Evolutionary conservation across 352 stramenopile species (phyloP).

Genomic region (Phytophthora syringae): DNA sequence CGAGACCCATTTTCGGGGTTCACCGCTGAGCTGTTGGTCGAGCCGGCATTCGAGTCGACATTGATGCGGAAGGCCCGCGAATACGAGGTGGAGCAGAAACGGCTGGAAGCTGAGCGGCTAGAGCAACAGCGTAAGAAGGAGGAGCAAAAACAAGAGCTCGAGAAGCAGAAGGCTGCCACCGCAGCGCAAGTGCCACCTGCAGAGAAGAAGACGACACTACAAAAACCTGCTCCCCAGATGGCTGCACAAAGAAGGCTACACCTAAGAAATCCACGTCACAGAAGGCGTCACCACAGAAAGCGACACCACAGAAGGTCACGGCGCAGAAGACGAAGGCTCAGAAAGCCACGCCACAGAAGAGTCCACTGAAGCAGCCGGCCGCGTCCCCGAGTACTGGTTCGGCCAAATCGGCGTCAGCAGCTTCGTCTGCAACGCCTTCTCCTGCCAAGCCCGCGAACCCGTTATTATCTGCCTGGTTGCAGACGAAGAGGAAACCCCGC

Average conservation of each 20-base stretch:
- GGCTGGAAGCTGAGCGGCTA: constrained; percentile 25
- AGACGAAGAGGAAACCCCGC: too few species aligned
- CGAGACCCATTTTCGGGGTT: constrained; percentile 30
- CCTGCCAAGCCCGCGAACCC: constrained; percentile 19
- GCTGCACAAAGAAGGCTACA: constrained; percentile 11
- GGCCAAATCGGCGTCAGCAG: constrained; percentile 1
- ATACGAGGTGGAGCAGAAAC: constrained; percentile 49
- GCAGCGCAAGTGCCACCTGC: background rate
- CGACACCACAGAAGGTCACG: background rate
- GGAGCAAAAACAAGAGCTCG: constrained; percentile 29
- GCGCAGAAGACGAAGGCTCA: constrained; percentile 2
- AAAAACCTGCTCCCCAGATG: constrained; percentile 5
- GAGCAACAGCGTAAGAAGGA: constrained; percentile 41
- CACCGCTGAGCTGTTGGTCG: constrained; percentile 38
- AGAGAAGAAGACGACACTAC: constrained; percentile 1
- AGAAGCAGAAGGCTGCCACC: constrained; percentile 20
- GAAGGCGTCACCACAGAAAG: constrained; percentile 12
- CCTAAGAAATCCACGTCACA: constrained; percentile 6
- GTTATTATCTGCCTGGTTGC: constrained; percentile 44
- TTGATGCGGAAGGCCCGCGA: constrained; percentile 56
- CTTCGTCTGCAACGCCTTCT: constrained; percentile 17
- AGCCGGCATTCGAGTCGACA: constrained; percentile 52
- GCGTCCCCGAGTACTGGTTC: background rate
- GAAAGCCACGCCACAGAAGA: constrained; percentile 19
- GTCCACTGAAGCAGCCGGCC: constrained; percentile 4